Evolutionary conservation across 1,139 yeast species (phyloP).

Genomic region (Yamadazyma epiphylla): DNA sequence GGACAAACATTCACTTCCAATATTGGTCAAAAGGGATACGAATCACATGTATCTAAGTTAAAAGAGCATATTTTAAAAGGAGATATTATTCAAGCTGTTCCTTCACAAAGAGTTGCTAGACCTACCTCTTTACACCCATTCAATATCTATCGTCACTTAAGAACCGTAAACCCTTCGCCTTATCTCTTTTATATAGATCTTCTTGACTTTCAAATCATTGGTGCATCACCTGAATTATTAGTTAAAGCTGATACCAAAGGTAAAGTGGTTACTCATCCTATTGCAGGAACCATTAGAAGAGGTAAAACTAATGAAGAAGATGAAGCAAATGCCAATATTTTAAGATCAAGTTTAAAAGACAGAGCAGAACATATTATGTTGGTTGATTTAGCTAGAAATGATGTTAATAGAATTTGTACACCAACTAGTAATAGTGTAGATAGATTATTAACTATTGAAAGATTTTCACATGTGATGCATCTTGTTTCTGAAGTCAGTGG

Average conservation of each 20-base stretch:
- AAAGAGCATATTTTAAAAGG: slow-evolving; percentile 84
- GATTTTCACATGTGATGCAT: slow-evolving; percentile 98
- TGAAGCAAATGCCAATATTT: slow-evolving; percentile 70
- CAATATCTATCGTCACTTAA: slow-evolving; percentile 88
- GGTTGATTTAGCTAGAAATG: slow-evolving; percentile 95
- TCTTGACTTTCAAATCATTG: slow-evolving; percentile 87
- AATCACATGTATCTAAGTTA: slow-evolving; percentile 67
- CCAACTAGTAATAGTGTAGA: slow-evolving; percentile 84
- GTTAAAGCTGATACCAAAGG: slow-evolving; percentile 75
- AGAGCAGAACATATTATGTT: slow-evolving; percentile 98
- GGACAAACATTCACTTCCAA: slow-evolving; percentile 75
- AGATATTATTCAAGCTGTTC: slow-evolving; percentile 95
- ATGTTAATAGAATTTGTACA: slow-evolving; percentile 89
- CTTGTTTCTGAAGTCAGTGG: slow-evolving; percentile 94
- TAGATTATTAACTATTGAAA: slow-evolving; percentile 80
- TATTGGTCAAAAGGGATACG: slow-evolving; percentile 92
- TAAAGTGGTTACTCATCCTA: slow-evolving; percentile 88
- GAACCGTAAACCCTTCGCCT: slow-evolving; percentile 97
- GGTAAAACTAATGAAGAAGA: slow-evolving; percentile 92
- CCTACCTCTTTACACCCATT: slow-evolving; percentile 95
- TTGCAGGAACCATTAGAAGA: slow-evolving; percentile 92
- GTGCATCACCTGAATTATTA: slow-evolving; percentile 93
- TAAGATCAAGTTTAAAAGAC: slow-evolving; percentile 80
- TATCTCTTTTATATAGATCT: slow-evolving; percentile 91
- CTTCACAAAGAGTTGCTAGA: slow-evolving; percentile 93